Evolutionary conservation across 2,329 filamentous ascomycete species (phyloP).

Genomic region (Coniochaeta pulveracea): DNA sequence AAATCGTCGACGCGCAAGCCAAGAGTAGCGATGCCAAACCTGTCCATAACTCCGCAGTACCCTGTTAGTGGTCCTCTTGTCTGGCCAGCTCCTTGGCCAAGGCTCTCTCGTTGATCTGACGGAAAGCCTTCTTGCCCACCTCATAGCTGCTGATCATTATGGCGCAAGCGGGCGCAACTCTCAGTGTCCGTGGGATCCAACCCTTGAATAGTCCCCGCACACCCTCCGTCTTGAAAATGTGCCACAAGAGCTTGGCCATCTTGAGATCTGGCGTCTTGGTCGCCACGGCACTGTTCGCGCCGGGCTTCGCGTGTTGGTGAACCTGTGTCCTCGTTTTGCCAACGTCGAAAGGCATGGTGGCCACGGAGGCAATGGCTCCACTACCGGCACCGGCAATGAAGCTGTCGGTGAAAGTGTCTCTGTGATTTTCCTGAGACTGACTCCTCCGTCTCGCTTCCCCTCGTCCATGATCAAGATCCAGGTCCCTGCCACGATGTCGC

Average conservation of each 20-base stretch:
- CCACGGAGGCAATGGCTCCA: conserved; percentile 72
- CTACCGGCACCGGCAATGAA: conserved; percentile 79
- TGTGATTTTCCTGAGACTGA: conserved; percentile 58
- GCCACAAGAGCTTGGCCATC: conserved; percentile 76
- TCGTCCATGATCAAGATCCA: conserved; percentile 24
- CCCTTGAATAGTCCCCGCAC: conserved; percentile 73
- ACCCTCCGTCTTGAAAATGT: conserved; percentile 85
- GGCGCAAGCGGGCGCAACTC: conserved; percentile 90
- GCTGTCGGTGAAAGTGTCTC: conserved; percentile 73
- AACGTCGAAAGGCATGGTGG: conserved; percentile 94
- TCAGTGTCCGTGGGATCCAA: conserved; percentile 83
- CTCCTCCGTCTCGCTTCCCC: conserved; percentile 37
- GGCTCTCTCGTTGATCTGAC: conserved; percentile 53
- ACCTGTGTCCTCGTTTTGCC: conserved; percentile 94
- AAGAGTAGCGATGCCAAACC: conserved; percentile 2
- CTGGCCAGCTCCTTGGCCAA: conserved; percentile 4
- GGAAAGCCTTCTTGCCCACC: conserved; percentile 81
- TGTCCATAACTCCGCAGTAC: neutral
- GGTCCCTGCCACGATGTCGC: conserved; percentile 28
- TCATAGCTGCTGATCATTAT: conserved; percentile 99
- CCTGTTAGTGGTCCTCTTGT: neutral
- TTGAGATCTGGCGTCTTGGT: conserved; percentile 59
- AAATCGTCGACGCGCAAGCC: neutral
- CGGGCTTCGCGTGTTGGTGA: conserved; percentile 42
- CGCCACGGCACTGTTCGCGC: conserved; percentile 22